Conservation (phyloP, 192 early-diverging fungal genomes). For the Coemansia sp. region DNA sequence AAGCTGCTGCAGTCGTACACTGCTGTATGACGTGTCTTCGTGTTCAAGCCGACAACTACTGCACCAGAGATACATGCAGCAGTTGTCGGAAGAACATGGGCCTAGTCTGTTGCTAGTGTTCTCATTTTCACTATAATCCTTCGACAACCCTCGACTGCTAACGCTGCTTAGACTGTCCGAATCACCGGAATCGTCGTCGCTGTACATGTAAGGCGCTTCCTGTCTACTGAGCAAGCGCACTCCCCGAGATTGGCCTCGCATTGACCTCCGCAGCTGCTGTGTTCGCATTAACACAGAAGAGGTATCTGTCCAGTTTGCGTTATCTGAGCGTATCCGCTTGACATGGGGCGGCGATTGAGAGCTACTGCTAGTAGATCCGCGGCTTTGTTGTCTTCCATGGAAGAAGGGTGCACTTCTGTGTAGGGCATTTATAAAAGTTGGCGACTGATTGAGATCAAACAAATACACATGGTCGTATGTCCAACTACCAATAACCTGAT, state of each 20-base stretch:
- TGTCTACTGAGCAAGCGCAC: slow-evolving; percentile 23
- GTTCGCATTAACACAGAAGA: background rate
- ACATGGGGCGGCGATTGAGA: background rate
- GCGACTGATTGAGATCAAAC: slow-evolving; percentile 56
- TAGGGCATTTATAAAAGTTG: slow-evolving; percentile 19
- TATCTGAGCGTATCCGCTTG: slow-evolving; percentile 27
- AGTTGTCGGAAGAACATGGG: background rate
- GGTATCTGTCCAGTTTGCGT: background rate
- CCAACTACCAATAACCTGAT: slow-evolving; percentile 62
- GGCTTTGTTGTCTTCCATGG: background rate
- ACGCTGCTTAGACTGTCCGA: background rate
- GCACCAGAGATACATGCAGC: background rate
- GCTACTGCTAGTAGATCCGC: background rate
- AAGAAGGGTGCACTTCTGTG: background rate
- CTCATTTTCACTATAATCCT: background rate
- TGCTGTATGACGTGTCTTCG: background rate
- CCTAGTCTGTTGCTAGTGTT: background rate
- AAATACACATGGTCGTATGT: slow-evolving; percentile 57
- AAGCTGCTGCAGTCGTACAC: background rate
- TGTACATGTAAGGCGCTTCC: slow-evolving; percentile 27
- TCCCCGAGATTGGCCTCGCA: slow-evolving; percentile 17
- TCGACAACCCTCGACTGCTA: background rate
- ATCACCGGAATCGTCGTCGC: slow-evolving; percentile 1
- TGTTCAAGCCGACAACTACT: background rate
- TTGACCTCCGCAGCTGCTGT: slow-evolving; percentile 6